Percentiles rank a stretch among this genome's conserved stretches.
Conservation (phyloP, 23 red algal genomes). For the Gracilaria vermiculophylla region DNA sequence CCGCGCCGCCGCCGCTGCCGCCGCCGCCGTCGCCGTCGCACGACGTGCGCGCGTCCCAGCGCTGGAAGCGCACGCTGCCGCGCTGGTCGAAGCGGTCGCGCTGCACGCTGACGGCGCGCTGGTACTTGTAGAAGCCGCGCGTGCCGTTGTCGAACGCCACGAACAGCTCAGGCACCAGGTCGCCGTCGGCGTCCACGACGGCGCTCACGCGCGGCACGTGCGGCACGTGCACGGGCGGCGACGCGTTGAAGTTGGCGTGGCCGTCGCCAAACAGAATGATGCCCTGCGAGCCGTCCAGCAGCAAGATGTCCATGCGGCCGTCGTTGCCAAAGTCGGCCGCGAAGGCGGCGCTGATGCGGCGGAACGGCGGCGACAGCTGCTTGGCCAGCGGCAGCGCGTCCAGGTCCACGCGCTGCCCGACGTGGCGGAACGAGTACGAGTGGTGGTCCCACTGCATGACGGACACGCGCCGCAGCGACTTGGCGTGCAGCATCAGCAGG, state of each 20-base stretch:
- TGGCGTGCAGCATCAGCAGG: conserved; percentile 63
- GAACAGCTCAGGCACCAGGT: conserved; percentile 88
- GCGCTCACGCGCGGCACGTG: conserved; percentile 8
- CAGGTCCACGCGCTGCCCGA: background rate
- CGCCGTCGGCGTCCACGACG: conserved; percentile 82
- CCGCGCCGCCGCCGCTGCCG: conserved; percentile 35
- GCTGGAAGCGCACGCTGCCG: conserved; percentile 1
- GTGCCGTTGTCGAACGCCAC: conserved; percentile 67
- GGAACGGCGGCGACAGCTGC: background rate
- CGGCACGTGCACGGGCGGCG: conserved; percentile 1
- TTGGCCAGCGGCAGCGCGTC: background rate
- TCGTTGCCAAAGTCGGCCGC: conserved; percentile 90
- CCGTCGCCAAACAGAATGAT: conserved; percentile 70
- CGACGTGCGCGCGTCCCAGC: background rate
- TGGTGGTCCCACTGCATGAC: conserved; percentile 68
- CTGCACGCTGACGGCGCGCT: background rate
- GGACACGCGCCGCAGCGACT: conserved; percentile 21
- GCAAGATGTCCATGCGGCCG: conserved; percentile 78
- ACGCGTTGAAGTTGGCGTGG: conserved; percentile 56
- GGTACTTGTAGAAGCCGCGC: conserved; percentile 69
- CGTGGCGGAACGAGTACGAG: conserved; percentile 53
- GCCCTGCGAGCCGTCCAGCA: conserved; percentile 50
- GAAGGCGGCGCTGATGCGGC: conserved; percentile 24
- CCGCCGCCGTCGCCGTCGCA: conserved; percentile 17
- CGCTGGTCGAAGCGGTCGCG: background rate